Evolutionary conservation across 192 early-diverging fungal species (phyloP).

Genomic region (Coemansia sp.): DNA sequence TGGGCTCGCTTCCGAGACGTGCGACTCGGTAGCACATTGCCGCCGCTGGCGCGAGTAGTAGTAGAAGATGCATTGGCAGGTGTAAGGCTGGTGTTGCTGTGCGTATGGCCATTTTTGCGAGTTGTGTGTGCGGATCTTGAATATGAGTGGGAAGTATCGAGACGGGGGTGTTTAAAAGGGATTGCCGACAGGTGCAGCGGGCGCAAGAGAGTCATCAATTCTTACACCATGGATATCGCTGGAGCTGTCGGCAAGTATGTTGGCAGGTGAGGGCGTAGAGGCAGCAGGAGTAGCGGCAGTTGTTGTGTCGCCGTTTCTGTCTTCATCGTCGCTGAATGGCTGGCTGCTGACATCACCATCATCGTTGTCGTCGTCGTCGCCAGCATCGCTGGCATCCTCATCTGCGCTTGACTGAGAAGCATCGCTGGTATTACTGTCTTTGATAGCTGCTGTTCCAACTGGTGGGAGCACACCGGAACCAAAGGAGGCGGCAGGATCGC

Average conservation of each 20-base stretch:
- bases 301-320: constrained; percentile 5
- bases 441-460: not conserved
- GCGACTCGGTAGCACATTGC: not conserved
- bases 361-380: constrained; percentile 6
- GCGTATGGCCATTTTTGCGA: constrained; percentile 1
- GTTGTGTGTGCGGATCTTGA: constrained; percentile 9
- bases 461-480: not conserved
- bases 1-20: constrained; percentile 4
- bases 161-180: constrained; percentile 60
- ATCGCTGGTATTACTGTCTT: constrained; percentile 4
- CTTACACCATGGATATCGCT: constrained; percentile 29
- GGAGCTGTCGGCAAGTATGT: constrained; percentile 33
- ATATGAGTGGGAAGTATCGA: constrained; percentile 24
- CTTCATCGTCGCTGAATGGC: constrained; percentile 1
- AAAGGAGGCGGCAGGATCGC: constrained; percentile 1
- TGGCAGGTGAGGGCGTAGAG: constrained; percentile 4
- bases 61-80: not conserved
- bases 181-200: constrained; percentile 50
- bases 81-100: constrained; percentile 6
- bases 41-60: not conserved
- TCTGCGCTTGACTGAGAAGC: constrained; percentile 12
- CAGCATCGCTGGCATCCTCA: constrained; percentile 3
- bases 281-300: constrained; percentile 9
- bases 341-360: not conserved
- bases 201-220: constrained; percentile 25